Percentiles rank a stretch among this genome's conserved stretches.
Evolutionary conservation across 192 early-diverging fungal species (phyloP).

Genomic region (Coemansia sp.): DNA sequence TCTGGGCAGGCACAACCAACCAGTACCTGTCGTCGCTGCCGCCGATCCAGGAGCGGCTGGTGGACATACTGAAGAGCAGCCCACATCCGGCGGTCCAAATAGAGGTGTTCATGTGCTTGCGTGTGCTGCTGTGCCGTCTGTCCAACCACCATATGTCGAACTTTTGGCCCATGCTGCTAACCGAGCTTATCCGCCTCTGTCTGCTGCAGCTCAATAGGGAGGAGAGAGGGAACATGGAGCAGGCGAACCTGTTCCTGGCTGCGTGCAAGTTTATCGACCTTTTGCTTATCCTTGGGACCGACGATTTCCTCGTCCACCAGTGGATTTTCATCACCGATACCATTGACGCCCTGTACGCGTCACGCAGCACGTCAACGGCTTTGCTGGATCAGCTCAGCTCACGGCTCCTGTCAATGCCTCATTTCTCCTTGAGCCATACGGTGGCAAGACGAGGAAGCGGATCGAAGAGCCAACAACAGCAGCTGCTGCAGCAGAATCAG

Average conservation of each 20-base stretch:
- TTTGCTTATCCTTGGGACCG: constrained; percentile 75
- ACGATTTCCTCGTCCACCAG: constrained; percentile 85
- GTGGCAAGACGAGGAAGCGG: not conserved
- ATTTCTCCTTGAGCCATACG: constrained; percentile 4
- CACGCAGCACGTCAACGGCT: constrained; percentile 57
- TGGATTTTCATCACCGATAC: constrained; percentile 95
- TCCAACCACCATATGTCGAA: constrained; percentile 81
- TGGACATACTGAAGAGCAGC: constrained; percentile 77
- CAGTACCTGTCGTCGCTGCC: constrained; percentile 81
- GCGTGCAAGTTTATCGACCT: constrained; percentile 90
- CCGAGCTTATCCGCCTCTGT: constrained; percentile 70
- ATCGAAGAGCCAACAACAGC: not conserved
- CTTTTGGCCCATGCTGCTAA: constrained; percentile 89
- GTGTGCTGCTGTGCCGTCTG: constrained; percentile 77
- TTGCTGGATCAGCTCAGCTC: constrained; percentile 68
- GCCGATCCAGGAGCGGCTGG: constrained; percentile 81
- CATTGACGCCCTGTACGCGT: constrained; percentile 63
- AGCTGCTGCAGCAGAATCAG: constrained; percentile 7
- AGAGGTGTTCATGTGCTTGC: constrained; percentile 82
- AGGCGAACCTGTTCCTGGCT: constrained; percentile 71
- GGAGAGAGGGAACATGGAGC: constrained; percentile 58
- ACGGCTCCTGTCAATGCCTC: constrained; percentile 55
- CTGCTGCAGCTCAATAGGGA: constrained; percentile 22
- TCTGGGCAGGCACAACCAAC: constrained; percentile 71
- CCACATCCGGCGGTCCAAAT: constrained; percentile 70